Base-by-base conservation (phyloP, 2,329 filamentous ascomycete genomes). In the Fonsecaea erecta region DNA sequence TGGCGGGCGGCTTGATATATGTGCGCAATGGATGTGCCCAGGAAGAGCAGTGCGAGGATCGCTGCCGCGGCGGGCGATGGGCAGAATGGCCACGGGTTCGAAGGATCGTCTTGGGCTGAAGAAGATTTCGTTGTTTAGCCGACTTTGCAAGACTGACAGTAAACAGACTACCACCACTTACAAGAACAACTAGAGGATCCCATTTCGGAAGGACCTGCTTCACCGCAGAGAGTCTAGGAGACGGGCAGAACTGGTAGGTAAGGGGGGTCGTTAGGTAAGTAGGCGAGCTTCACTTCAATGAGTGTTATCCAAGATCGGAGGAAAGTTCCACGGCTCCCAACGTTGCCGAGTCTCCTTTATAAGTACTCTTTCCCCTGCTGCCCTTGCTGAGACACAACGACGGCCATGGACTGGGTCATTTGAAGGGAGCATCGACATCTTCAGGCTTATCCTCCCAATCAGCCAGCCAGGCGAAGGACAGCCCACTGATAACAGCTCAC, bases 51-150 rank as follows among this genome's bases (percentile, higher is more conserved):
- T 24, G 59, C 48, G 24, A 62, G 52, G 14, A 62, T 43, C 24
- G 28, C 4, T 16, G 59, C 46, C 11, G 48, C 30, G 16, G 59
- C 30, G 16, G 28, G 4, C 9, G 43, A 54, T 1, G 59, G 59
- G 28, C 59, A 62, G 11, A 56, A 62, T 26, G 18, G 28, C 59
- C 51, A 62, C 24, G 21, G 48, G 30, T 57, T 57, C 30, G 43
- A 48, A 48, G 43, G 18, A 11, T 48, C 8, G 21, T 48, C 6
- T 12, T n/a, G 43, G 21, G 43, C 18, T 48, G 14, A 48, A 24
- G 43, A 24, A 48, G 43, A 4, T 24, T 48, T 2, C 9, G 9
- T 26, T 11, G 3, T 48, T 48, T 9, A 48, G 43, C 21, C 5
- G 26, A 48, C 2, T 11, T 12, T 48, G 43, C 43, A 48, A 1